These are phyloP conservation scores for Trebouxia gelatinosa DNA, from an alignment of 163 green algal species.

Conservation along the genomic window DNA sequence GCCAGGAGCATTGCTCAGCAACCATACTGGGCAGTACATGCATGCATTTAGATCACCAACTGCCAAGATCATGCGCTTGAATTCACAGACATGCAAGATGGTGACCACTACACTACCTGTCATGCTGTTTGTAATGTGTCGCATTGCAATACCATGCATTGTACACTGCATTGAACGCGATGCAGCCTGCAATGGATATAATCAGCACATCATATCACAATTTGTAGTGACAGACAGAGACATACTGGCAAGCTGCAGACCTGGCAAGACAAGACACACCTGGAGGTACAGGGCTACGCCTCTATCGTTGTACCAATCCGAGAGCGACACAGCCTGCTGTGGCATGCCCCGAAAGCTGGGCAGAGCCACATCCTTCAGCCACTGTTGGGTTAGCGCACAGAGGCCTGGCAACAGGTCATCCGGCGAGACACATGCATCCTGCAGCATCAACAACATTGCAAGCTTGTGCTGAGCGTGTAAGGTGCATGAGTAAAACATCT, in stretches of 20 bases:
- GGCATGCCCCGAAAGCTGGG: constrained; percentile 29
- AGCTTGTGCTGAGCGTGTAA: too few relatives aligned
- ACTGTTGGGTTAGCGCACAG: constrained; percentile 49
- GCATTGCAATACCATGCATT: not conserved
- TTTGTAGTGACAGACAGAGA: not conserved
- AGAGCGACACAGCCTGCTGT: not conserved
- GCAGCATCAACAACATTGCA: too few relatives aligned
- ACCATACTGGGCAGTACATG: not conserved
- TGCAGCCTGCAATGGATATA: not conserved
- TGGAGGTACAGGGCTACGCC: constrained; percentile 6
- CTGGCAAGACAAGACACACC: not conserved
- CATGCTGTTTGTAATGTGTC: not conserved
- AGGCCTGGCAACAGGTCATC: constrained; percentile 53
- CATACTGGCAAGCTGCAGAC: not conserved
- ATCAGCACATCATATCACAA: too few relatives aligned
- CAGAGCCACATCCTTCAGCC: constrained; percentile 51
- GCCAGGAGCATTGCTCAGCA: not conserved
- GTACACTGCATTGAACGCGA: not conserved
- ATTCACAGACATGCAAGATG: too few relatives aligned
- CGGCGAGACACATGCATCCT: constrained; percentile 34
- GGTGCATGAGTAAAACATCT: too few relatives aligned
- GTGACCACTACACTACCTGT: not conserved
- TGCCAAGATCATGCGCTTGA: too few relatives aligned
- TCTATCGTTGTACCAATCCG: constrained; percentile 34
- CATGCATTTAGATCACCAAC: too few relatives aligned